phyloP scores from a whole-genome alignment of 257 asterid species.

The Mitragyna speciosa region DNA sequence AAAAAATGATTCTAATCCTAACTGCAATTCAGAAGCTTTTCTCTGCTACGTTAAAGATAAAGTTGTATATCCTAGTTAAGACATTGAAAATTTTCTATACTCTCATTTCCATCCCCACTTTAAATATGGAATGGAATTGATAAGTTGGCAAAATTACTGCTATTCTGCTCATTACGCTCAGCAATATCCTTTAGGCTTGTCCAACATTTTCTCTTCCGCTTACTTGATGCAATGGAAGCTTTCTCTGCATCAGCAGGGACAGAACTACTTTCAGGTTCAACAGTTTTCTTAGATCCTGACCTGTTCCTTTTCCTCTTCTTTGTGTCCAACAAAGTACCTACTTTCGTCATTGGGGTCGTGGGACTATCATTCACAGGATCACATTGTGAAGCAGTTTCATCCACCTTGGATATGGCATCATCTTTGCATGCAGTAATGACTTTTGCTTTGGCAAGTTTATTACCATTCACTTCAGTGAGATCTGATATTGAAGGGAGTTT shows the following conservation, averaged over 20 bases:
- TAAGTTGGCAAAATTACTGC: slow-evolving; percentile 31
- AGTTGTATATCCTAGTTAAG: background rate
- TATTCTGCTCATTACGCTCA: slow-evolving; percentile 27
- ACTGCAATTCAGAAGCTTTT: background rate
- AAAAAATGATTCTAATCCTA: background rate
- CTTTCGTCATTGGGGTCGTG: slow-evolving; percentile 41
- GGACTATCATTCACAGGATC: slow-evolving; percentile 32
- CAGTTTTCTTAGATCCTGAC: too few species aligned
- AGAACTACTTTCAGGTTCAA: too few species aligned
- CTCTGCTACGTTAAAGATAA: background rate
- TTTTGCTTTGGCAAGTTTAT: slow-evolving; percentile 18
- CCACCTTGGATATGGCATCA: slow-evolving; percentile 11
- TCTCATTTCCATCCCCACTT: background rate
- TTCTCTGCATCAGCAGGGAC: too few species aligned
- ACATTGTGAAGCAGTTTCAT: slow-evolving; percentile 29
- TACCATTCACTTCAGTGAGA: slow-evolving; percentile 15
- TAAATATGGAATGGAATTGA: slow-evolving; percentile 49
- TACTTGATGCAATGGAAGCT: too few species aligned
- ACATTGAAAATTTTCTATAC: background rate
- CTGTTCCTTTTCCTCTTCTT: slow-evolving; percentile 56
- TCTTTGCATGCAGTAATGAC: background rate
- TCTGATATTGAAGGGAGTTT: slow-evolving; percentile 28
- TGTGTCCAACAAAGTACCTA: slow-evolving; percentile 49
- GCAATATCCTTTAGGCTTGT: slow-evolving; percentile 74
- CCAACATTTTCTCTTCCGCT: slow-evolving; percentile 67